These are phyloP conservation scores for Pichia sp. DNA, from an alignment of 1,139 yeast species.

Conservation along the genomic window DNA sequence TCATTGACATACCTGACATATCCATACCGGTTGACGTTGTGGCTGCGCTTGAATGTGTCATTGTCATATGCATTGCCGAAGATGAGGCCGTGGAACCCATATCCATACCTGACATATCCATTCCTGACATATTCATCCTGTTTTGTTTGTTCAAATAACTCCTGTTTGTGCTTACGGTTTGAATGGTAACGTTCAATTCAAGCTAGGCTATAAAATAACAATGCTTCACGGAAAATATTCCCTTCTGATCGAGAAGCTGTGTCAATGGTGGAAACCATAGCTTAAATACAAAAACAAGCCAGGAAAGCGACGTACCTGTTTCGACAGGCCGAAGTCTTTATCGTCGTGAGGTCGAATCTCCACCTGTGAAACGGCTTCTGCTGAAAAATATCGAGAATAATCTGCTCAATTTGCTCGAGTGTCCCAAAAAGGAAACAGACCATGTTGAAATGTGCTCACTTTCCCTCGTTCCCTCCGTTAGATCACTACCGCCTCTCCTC, in stretches of 20 bases:
- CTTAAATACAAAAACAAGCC: not conserved
- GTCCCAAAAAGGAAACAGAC: constrained; percentile 1
- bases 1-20: constrained; percentile 15
- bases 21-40: not conserved
- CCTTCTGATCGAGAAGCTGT: too few relatives aligned
- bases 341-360: not conserved
- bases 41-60: not conserved
- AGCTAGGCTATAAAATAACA: too few relatives aligned
- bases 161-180: too few relatives aligned
- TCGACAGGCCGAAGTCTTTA: not conserved
- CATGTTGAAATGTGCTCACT: not conserved
- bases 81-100: constrained; percentile 9
- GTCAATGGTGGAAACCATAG: not conserved
- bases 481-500: constrained; percentile 2
- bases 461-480: not conserved
- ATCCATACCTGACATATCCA: constrained; percentile 17
- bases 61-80: constrained; percentile 2
- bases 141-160: not conserved
- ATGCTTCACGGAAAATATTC: too few relatives aligned
- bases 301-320: not conserved
- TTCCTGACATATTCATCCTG: not conserved
- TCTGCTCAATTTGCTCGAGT: constrained; percentile 7
- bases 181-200: too few relatives aligned
- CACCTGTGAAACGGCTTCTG: not conserved
- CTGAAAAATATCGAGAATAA: not conserved